These are phyloP conservation scores for Epichloe sylvatica DNA, from an alignment of 2,329 filamentous ascomycete species.

Conservation along the genomic window DNA sequence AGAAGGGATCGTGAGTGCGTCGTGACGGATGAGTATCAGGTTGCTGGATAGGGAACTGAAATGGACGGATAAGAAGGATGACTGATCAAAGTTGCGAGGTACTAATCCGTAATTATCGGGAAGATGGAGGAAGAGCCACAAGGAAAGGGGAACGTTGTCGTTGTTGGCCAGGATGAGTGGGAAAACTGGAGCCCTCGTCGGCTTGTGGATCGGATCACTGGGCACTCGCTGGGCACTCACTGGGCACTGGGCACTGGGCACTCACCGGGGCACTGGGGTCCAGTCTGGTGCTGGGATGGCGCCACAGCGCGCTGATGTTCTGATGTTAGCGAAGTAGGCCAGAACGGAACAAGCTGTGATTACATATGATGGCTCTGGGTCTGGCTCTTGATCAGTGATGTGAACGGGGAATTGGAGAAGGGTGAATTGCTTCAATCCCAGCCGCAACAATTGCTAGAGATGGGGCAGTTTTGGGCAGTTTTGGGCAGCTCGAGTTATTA, in stretches of 20 bases:
- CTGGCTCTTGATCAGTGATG: too few species aligned
- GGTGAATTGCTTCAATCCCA: not conserved
- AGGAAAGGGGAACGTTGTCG: conserved; percentile 5
- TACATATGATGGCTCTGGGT: not conserved
- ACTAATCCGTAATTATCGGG: not conserved
- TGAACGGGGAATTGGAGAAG: too few species aligned
- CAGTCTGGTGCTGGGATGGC: not conserved
- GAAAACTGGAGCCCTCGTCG: conserved; percentile 8
- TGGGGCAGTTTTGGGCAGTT: too few species aligned
- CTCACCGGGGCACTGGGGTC: too few species aligned
- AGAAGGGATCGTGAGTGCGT: not conserved
- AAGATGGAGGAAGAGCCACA: not conserved
- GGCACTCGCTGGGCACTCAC: too few species aligned
- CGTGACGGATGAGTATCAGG: not conserved
- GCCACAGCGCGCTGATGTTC: not conserved
- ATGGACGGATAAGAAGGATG: not conserved
- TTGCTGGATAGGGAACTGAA: not conserved
- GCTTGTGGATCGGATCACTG: not conserved
- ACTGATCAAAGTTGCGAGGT: not conserved
- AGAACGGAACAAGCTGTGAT: not conserved
- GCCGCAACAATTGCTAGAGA: not conserved
- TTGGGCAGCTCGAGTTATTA: not conserved
- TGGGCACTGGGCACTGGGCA: too few species aligned
- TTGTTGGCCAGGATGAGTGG: conserved; percentile 3
- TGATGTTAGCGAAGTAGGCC: not conserved